A percentile compares a stretch with the other conserved stretches of the same genome.
Evolutionary conservation across 257 asterid genomes (phyloP).

Genomic region (Penstemon newberryi): DNA sequence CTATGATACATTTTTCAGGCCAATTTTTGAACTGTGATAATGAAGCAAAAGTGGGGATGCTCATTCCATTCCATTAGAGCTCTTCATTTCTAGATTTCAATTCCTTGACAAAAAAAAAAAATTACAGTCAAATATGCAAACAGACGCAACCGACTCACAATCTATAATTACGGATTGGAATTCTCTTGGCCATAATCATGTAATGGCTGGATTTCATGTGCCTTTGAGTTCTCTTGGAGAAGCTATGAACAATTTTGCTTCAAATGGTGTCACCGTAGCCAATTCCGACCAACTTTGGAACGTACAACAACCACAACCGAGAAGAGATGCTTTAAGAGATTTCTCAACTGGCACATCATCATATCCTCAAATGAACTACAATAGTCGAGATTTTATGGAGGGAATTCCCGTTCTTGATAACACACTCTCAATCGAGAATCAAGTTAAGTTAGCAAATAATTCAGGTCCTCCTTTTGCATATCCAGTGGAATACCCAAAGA

Average conservation of each 20-base stretch:
- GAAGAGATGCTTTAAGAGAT: constrained; percentile 27
- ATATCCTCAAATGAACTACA: constrained; percentile 26
- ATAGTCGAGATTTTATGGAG: constrained; percentile 33
- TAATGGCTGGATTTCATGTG: constrained; percentile 37
- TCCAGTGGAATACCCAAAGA: constrained; percentile 35
- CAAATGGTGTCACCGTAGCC: constrained; percentile 9
- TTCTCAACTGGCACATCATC: constrained; percentile 30
- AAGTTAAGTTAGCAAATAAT: constrained; percentile 24
- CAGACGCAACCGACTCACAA: constrained; percentile 36
- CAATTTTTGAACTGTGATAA: not conserved
- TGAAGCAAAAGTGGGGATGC: no score
- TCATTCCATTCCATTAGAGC: not conserved
- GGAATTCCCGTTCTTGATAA: constrained; percentile 38
- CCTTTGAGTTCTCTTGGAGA: constrained; percentile 40
- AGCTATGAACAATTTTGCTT: constrained; percentile 31
- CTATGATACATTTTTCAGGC: not conserved
- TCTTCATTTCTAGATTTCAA: constrained; percentile 1
- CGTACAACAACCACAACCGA: constrained; percentile 14
- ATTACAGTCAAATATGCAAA: constrained; percentile 23
- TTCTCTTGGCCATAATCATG: constrained; percentile 31
- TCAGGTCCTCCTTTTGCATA: constrained; percentile 29
- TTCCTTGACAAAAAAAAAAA: not conserved
- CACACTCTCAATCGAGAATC: constrained; percentile 33
- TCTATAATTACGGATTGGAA: constrained; percentile 33
- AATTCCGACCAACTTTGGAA: constrained; percentile 31